Conservation (phyloP, 225 moss, liverwort and hornwort species). For the Marchantia polymorpha region DNA sequence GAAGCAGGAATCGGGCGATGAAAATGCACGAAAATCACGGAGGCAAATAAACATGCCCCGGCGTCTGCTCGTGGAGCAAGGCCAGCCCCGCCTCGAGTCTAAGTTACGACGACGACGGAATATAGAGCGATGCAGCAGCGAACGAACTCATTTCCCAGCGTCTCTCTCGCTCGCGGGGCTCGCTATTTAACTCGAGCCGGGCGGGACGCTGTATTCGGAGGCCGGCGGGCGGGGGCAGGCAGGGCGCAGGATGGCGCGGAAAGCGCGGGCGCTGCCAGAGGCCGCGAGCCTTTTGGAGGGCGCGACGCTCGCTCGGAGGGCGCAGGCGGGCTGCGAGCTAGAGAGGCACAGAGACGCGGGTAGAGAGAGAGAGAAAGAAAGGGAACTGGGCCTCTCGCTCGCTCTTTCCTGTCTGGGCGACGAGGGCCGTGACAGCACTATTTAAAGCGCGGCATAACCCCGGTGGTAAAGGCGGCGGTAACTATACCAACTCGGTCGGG, state of each 20-base stretch:
- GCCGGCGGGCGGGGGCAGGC: not conserved
- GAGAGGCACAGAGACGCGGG: not conserved
- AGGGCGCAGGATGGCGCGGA: not conserved
- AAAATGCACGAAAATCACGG: not conserved
- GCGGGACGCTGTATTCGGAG: not conserved
- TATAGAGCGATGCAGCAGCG: not conserved
- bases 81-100: not conserved
- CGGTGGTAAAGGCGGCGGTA: slow-evolving; percentile 24
- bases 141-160: not conserved
- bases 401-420: slow-evolving; percentile 4
- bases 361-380: not conserved
- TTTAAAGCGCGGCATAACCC: slow-evolving; percentile 22
- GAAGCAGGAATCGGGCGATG: too few species aligned
- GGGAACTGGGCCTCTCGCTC: not conserved
- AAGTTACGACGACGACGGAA: not conserved
- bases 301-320: not conserved
- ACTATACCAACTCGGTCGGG: not conserved
- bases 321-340: too few species aligned
- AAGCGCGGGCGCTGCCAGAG: not conserved
- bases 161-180: not conserved
- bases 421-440: not conserved
- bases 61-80: not conserved
- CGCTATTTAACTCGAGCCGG: not conserved
- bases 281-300: too few species aligned
- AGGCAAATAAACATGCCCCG: not conserved